Base-by-base conservation (phyloP, 2,329 filamentous ascomycete species). In the Reticulascus tulasneorum region DNA sequence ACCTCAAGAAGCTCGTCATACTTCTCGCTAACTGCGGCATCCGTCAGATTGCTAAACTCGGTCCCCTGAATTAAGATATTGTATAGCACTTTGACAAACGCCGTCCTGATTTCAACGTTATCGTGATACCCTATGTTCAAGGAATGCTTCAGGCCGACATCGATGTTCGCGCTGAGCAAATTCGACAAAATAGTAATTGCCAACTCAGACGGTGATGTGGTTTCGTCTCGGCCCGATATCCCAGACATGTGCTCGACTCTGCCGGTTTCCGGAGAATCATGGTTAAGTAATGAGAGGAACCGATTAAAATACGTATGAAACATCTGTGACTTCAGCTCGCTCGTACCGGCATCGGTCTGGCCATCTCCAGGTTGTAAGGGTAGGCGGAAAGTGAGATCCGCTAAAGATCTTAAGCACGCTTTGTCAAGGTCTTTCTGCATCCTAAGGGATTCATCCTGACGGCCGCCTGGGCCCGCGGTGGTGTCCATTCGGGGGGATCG, bases 11-110 rank as follows among this genome's bases (percentile, higher is more conserved):
- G 59, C 46, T 81, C 75, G 44, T 83, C 75, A 44, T 85, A 84
- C 51, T 82, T 83, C 51, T 84, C 79, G 46, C 72, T 82, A 11
- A 84, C 77, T 12, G 79, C 78, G 10, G 75, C 72, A 54, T 85
- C 80, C 2, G 79, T 82, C 20, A 85, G 55, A 37, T 79, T 82
- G 50, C 74, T 83, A 51, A 85, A 84, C 52, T 85, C 81, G 1
- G 80, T 83, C 23, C 81, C 81, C 51, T 84, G 81, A n/a, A 82
- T 71, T 12, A 85, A 58, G 35, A 85, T 84, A 51, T 84, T 84
- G 52, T 79, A 82, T 6, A 85, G 65, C 12, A 85, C 81, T 46
- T 79, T 81, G 41, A 85, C 74, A 51, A 85, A 84, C 3, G 81
- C 81, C 6, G 79, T 83, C 34, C 81, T 71, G 39, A 84, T 83